These are phyloP conservation scores for Aspergillus saccharolyticus DNA, from an alignment of 495 filamentous ascomycete genomes.

Conservation along the genomic window DNA sequence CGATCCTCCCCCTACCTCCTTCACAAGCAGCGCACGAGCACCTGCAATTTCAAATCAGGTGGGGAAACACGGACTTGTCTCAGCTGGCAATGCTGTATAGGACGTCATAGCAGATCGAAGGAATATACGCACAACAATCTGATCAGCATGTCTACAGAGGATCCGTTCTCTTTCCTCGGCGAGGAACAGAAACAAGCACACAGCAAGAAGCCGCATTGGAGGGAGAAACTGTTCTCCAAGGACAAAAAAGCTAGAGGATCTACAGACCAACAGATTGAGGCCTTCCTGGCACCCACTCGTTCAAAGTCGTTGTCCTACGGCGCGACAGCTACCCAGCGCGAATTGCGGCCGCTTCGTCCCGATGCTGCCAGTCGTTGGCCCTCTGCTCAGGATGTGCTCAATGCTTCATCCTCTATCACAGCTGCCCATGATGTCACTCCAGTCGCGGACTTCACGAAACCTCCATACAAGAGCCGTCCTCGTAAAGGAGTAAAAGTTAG, in stretches of 20 bases:
- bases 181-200: constrained; percentile 29
- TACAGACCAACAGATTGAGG: constrained; percentile 43
- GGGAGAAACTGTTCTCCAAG: constrained; percentile 45
- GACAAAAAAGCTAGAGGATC: constrained; percentile 31
- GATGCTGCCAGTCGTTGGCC: constrained; percentile 22
- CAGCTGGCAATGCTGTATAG: constrained; percentile 19
- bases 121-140: constrained; percentile 8
- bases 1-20: constrained; percentile 14
- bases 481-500: constrained; percentile 65
- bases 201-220: constrained; percentile 40
- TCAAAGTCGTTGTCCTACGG: constrained; percentile 18
- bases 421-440: constrained; percentile 14
- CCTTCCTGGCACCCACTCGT: constrained; percentile 38
- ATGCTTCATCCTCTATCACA: constrained; percentile 10
- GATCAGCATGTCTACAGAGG: constrained; percentile 36
- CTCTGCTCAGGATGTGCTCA: constrained; percentile 23
- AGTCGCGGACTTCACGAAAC: constrained; percentile 10
- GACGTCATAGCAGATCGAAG: constrained; percentile 4
- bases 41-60: background rate
- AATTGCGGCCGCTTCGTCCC: constrained; percentile 15
- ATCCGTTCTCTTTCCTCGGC: constrained; percentile 36
- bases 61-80: constrained; percentile 6
- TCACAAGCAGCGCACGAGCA: constrained; percentile 6
- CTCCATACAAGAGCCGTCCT: constrained; percentile 31
- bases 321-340: constrained; percentile 16